Evolutionary conservation across 306 rosid genomes (phyloP).

Genomic region (Myrica gale): DNA sequence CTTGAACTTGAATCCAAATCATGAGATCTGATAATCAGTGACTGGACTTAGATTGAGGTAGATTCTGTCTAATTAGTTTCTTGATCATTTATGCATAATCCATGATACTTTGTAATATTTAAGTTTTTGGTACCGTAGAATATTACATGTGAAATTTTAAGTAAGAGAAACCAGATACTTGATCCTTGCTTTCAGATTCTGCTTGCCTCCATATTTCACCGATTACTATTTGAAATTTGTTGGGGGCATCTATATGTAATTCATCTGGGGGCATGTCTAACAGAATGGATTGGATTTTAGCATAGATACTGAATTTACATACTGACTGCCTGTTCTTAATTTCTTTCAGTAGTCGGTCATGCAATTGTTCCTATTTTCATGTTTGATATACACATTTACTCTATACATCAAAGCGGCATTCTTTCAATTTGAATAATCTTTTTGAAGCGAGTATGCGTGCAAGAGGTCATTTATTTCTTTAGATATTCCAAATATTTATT

Average conservation of each 20-base stretch:
- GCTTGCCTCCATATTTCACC: not conserved
- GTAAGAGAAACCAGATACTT: not conserved
- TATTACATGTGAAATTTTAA: not conserved
- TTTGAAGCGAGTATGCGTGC: not conserved
- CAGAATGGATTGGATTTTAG: not conserved
- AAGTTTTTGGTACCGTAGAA: not conserved
- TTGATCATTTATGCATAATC: not conserved
- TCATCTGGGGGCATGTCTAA: not conserved
- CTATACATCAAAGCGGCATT: not conserved
- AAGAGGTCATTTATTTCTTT: not conserved
- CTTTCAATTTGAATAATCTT: not conserved
- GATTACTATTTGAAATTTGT: not conserved
- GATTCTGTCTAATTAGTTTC: not conserved
- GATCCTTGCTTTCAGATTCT: not conserved
- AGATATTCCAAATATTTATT: not conserved
- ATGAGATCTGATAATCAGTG: constrained; percentile 1
- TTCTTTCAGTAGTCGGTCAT: not conserved
- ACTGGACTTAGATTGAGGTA: not conserved
- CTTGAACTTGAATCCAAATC: not conserved
- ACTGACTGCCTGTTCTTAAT: not conserved
- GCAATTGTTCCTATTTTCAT: not conserved
- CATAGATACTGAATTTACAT: not conserved
- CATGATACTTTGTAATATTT: not conserved
- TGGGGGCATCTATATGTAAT: not conserved
- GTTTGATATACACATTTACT: not conserved